Evolutionary conservation across 2,329 filamentous ascomycete genomes (phyloP).

Genomic region (Claviceps paspali): DNA sequence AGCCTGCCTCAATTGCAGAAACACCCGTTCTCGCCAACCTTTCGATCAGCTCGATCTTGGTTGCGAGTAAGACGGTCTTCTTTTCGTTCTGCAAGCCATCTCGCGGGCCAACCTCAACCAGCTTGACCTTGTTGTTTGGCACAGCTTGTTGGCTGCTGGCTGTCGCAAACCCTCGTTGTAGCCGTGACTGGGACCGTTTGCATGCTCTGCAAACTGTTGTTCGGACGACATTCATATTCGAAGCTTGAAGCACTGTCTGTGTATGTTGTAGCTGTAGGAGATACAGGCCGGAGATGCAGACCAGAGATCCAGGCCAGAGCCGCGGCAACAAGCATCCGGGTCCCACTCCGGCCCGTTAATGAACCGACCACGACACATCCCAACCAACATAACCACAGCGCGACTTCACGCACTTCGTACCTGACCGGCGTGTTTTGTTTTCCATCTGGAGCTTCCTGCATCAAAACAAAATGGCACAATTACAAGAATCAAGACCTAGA

Average conservation of each 20-base stretch:
- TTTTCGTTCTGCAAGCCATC: conserved; percentile 85
- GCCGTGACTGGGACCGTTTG: conserved; percentile 16
- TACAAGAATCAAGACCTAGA: no score
- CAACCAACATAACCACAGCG: no score
- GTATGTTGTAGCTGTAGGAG: no score
- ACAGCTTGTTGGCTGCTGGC: conserved; percentile 15
- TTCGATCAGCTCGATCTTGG: conserved; percentile 64
- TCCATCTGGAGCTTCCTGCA: no score
- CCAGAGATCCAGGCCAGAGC: not conserved
- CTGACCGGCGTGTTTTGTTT: no score
- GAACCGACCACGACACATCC: no score
- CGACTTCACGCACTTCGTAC: no score
- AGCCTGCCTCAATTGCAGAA: conserved; percentile 62
- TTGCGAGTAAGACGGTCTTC: conserved; percentile 49
- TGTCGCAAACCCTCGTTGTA: conserved; percentile 25
- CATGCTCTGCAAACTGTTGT: conserved; percentile 24
- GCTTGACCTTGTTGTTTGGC: conserved; percentile 34
- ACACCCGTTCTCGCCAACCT: conserved; percentile 54
- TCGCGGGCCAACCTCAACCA: conserved; percentile 72
- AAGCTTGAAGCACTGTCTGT: no score
- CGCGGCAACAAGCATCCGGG: no score
- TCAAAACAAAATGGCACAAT: no score
- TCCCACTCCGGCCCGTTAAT: no score
- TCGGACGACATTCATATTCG: conserved; percentile 21
- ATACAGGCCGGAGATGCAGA: no score